These are phyloP conservation scores for Bisporella sp. DNA, from an alignment of 2,329 filamentous ascomycete genomes.

Conservation along the genomic window DNA sequence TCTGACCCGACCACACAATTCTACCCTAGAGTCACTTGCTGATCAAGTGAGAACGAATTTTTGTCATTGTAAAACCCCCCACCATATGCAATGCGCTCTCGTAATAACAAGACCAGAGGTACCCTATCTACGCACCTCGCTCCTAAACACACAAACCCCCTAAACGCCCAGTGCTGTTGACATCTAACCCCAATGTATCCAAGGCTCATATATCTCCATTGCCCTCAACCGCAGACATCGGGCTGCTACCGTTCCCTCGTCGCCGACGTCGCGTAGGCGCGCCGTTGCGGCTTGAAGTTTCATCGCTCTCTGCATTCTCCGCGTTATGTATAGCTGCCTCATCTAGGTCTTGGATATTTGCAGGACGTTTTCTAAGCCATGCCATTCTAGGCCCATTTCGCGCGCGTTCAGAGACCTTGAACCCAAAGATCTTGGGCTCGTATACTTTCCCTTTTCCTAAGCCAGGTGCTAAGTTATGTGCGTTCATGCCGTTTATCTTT, in stretches of 20 bases:
- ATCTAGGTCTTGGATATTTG: conserved; percentile 74
- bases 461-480: conserved; percentile 81
- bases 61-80: too few relatives aligned
- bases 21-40: too few relatives aligned
- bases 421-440: conserved; percentile 93
- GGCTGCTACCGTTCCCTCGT: conserved; percentile 23
- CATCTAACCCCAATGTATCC: background rate
- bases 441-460: conserved; percentile 80
- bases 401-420: conserved; percentile 85
- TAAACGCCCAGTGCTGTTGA: too few relatives aligned
- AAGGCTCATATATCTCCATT: conserved; percentile 17
- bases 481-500: conserved; percentile 78
- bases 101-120: background rate
- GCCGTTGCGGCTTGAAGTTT: conserved; percentile 34
- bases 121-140: background rate
- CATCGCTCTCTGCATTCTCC: conserved; percentile 48
- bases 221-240: conserved; percentile 24
- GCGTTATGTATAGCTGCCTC: conserved; percentile 56
- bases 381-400: conserved; percentile 92
- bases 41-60: too few relatives aligned
- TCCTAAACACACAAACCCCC: too few relatives aligned
- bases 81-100: background rate
- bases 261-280: conserved; percentile 10
- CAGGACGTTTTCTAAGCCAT: conserved; percentile 83
- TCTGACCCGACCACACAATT: too few relatives aligned